Conservation (phyloP, 768 basidiomycete species). For the Phylloporus rhodoxanthus region DNA sequence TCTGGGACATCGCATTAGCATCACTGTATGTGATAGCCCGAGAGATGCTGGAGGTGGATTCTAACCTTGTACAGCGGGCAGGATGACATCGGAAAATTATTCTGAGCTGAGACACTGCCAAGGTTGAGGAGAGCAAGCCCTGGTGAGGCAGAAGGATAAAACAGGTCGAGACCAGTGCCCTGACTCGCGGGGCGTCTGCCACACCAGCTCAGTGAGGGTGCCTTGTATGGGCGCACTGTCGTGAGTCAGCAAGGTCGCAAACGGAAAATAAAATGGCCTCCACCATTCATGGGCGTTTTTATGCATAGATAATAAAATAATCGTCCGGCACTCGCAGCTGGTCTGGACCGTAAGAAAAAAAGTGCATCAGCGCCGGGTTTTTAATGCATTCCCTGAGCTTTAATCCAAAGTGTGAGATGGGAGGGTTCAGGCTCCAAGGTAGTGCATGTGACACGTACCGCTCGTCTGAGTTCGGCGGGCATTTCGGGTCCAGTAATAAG, state of each 20-base stretch:
- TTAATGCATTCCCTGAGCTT: constrained; percentile 8
- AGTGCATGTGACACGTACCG: constrained; percentile 10
- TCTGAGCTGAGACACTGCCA: background rate
- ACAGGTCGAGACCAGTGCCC: background rate
- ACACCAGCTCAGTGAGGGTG: constrained; percentile 9
- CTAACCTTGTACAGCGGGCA: background rate
- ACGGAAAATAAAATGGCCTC: background rate
- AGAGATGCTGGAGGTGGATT: background rate
- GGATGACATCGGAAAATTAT: background rate
- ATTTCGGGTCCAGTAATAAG: constrained; percentile 3
- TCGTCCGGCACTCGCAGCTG: constrained; percentile 1
- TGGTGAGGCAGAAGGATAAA: background rate
- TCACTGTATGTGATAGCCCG: background rate
- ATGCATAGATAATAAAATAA: constrained; percentile 8
- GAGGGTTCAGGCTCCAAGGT: constrained; percentile 1
- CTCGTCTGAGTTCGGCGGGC: background rate
- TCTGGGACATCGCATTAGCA: background rate
- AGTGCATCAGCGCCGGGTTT: background rate
- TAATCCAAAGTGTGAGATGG: constrained; percentile 6
- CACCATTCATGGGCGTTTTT: background rate
- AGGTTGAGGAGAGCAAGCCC: background rate
- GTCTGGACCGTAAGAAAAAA: background rate
- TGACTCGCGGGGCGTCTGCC: constrained; percentile 14
- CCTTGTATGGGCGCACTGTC: background rate
- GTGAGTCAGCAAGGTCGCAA: constrained; percentile 11